Evolutionary conservation across 371 early-diverging fungal species (phyloP).

Genomic region (Actinomucor elegans): DNA sequence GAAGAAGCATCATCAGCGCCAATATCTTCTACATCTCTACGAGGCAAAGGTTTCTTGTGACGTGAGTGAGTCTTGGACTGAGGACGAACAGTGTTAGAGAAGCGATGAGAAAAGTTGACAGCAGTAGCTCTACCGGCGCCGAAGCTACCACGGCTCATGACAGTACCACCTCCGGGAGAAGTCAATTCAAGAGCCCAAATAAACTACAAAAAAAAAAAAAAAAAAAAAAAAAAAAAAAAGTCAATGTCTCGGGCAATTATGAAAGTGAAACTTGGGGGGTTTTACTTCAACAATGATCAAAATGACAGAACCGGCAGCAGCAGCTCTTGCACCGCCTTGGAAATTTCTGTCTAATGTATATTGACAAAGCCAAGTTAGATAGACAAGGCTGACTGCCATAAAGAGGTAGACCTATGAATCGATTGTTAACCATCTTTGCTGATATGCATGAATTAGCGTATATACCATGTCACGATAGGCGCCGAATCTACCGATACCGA

Average conservation of each 20-base stretch:
- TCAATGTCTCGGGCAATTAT: not conserved
- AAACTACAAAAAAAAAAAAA: no score
- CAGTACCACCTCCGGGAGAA: constrained; percentile 53
- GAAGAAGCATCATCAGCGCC: constrained; percentile 2
- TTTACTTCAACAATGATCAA: constrained; percentile 59
- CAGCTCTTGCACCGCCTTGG: constrained; percentile 35
- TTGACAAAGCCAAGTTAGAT: constrained; percentile 45
- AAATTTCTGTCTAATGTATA: constrained; percentile 7
- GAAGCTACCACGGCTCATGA: constrained; percentile 3
- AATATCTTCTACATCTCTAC: constrained; percentile 14
- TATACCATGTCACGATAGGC: constrained; percentile 33
- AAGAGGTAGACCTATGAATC: constrained; percentile 51
- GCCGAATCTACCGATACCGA: constrained; percentile 24
- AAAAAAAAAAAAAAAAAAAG: no score
- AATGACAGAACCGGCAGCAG: constrained; percentile 62
- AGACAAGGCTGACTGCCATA: constrained; percentile 55
- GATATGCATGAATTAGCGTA: not conserved
- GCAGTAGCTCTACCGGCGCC: not conserved
- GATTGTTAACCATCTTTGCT: not conserved
- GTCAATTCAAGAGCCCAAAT: constrained; percentile 78
- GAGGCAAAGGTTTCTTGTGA: constrained; percentile 12
- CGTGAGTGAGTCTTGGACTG: constrained; percentile 13
- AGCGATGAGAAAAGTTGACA: constrained; percentile 14
- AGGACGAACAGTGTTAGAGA: constrained; percentile 21
- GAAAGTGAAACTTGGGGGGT: no score